These are phyloP conservation scores for Saccharum hybrid DNA, from an alignment of 202 grass and related monocot species.

Conservation along the genomic window DNA sequence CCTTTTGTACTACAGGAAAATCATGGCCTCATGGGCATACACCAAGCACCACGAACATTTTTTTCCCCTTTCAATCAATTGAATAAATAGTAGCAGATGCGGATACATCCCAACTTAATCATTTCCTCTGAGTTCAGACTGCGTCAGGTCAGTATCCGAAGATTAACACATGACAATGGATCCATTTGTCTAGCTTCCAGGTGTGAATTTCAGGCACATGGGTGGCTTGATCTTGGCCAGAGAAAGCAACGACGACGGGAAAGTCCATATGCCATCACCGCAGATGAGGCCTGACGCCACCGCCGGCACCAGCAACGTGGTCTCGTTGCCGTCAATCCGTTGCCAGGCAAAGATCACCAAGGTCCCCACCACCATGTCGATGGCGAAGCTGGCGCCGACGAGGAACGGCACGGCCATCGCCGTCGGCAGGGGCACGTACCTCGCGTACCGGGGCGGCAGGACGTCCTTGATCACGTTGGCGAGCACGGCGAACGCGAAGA, in stretches of 20 bases:
- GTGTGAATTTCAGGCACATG: constrained; percentile 70
- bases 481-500: constrained; percentile 56
- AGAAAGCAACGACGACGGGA: constrained; percentile 72
- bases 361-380: constrained; percentile 69
- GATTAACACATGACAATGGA: not conserved
- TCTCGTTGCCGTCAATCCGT: constrained; percentile 35
- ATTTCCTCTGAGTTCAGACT: not conserved
- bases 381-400: constrained; percentile 68
- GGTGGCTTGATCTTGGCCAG: constrained; percentile 73
- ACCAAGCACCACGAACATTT: too few species aligned
- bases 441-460: constrained; percentile 41
- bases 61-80: too few species aligned
- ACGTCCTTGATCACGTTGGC: constrained; percentile 54
- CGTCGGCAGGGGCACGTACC: constrained; percentile 63
- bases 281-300: constrained; percentile 75
- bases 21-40: too few species aligned
- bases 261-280: constrained; percentile 75
- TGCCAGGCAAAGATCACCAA: constrained; percentile 60
- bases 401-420: constrained; percentile 77
- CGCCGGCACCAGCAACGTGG: constrained; percentile 53
- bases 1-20: too few species aligned
- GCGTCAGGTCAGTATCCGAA: not conserved
- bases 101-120: not conserved
- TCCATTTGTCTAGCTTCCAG: constrained; percentile 40
- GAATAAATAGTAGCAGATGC: not conserved